A percentile compares a stretch with the other conserved stretches of the same genome.
Evolutionary conservation across 805 yeast genomes (phyloP).

Genomic region (Danielia reshetovae): DNA sequence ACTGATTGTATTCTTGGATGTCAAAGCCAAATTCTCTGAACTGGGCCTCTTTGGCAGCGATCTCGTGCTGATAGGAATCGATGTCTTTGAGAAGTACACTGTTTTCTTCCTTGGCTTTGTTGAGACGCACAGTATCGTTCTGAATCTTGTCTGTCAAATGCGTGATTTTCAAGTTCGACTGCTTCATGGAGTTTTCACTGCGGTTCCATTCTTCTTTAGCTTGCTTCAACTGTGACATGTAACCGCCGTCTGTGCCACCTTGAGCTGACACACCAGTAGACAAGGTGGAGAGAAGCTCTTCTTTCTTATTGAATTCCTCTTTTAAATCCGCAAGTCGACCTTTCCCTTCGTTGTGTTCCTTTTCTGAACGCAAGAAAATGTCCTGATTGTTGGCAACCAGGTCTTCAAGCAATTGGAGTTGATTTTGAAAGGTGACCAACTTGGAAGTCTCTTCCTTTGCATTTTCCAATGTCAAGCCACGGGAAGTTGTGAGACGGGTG

Average conservation of each 20-base stretch:
- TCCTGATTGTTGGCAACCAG: slow-evolving; percentile 35
- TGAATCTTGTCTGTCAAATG: slow-evolving; percentile 52
- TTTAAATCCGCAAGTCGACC: slow-evolving; percentile 43
- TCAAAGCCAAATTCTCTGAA: slow-evolving; percentile 57
- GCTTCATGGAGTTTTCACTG: slow-evolving; percentile 53
- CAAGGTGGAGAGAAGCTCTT: slow-evolving; percentile 75
- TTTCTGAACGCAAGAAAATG: slow-evolving; percentile 39
- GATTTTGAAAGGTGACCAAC: slow-evolving; percentile 16
- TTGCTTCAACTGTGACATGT: slow-evolving; percentile 63
- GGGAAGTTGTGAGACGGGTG: slow-evolving; percentile 64
- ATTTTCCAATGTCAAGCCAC: slow-evolving; percentile 55
- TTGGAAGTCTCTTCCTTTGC: slow-evolving; percentile 39
- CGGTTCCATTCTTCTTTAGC: slow-evolving; percentile 54
- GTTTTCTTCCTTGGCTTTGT: slow-evolving; percentile 50
- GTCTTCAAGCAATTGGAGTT: slow-evolving; percentile 30
- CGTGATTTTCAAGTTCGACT: slow-evolving; percentile 52
- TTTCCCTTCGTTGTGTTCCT: slow-evolving; percentile 43
- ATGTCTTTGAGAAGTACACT: slow-evolving; percentile 40
- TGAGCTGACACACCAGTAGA: slow-evolving; percentile 87
- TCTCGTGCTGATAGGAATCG: slow-evolving; percentile 35
- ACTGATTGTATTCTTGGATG: slow-evolving; percentile 37
- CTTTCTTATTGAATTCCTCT: slow-evolving; percentile 51
- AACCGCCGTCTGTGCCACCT: slow-evolving; percentile 75
- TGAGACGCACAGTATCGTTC: slow-evolving; percentile 46
- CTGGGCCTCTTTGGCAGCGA: slow-evolving; percentile 36